Base-by-base conservation (phyloP, 768 basidiomycete genomes). In the Agaricus blazei region DNA sequence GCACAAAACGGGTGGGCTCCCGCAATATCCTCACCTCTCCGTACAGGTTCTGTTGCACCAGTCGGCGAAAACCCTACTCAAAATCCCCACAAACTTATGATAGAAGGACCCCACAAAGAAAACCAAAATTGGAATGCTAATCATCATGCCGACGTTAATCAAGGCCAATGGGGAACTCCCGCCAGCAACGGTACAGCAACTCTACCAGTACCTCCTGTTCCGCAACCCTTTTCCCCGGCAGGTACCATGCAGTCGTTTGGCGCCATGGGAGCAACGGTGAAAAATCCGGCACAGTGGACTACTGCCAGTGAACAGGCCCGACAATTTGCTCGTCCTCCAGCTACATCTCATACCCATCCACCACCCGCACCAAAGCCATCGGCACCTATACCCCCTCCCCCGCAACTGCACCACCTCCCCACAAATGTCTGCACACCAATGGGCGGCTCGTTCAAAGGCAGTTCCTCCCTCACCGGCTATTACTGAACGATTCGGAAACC, bases 231-330 rank as follows among this genome's bases (percentile, higher is more conserved):
- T 19, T 37, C 52, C 14, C 34, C 38, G 14, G 9, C 24, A 3
- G 37, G 27, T 9, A 45, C 46, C 15, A 26, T 48, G 41, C 64
- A 62, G 26, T 64, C 63, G 45, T 55, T 64, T 29, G 64, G 64
- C 24, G 60, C 64, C 12, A 66, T 64, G 7, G 64, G 62, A 28
- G 65, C 64, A 53, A 58, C 61, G 3, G 59, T 56, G 42, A 54
- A 58, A 26, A 61, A 59, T 37, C 58, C 63, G 44, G 58, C 5
- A 34, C 34, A 63, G 41, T 51, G 59, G 26, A 65, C 64, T 9
- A 63, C 64, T 14, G 68, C 70, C 9, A 71, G 70, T 15, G 58
- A 56, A 29, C 53, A 42, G 9, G 54, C 50, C 19, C 57, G 60
- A 48, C 52, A 48, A 54, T 54, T 63, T 12, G 61, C 63, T 4